Base-by-base conservation (phyloP, 192 early-diverging fungal species). In the Funneliformis mosseae region DNA sequence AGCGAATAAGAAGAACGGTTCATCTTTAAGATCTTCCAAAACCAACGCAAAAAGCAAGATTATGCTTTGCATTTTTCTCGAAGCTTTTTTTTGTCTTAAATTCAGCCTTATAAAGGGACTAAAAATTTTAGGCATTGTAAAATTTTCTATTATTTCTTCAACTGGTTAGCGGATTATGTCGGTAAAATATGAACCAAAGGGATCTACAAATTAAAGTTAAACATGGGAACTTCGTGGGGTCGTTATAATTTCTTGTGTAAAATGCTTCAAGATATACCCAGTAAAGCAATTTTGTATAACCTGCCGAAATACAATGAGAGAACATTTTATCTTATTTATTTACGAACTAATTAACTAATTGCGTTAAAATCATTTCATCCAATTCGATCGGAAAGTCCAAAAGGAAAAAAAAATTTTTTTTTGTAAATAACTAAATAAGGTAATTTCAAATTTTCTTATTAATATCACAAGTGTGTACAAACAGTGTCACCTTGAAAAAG, bases 141-240 rank as follows among this genome's bases (percentile, higher is more conserved):
- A 45, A 14, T 62, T 33, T 69, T 80, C 50, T 39, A 38, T 83
- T 69, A 39, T 63, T 50, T 75, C 38, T 33, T 28, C 64, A 48
- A 48, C 21, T 45, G n/a, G 46, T 16, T 72, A 42, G 12, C 50
- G 60, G 33, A 33, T 33, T 33, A 16, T 18, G 50, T 55, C 8
- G 42, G 12, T 55, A 55, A 50, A 50, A 16, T 12, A 50, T 14
- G 50, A 55, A 21, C 50, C 21, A 55, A 14, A 55, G 0, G 48
- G 5, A 50, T 9, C 14, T 50, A 0, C 18, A 18, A 55, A 55
- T 21, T 55, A 55, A 55, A 1, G 50, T 55, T 55, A 55, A 33
- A 55, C 16, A 55, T n/a, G 50, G 50, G 50, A 55, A 55, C 50
- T 55, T 55, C 50, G 18, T 55, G 50, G 50, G 50, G 43, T 10